Evolutionary conservation across 352 stramenopile genomes (phyloP), one percentile per base, ranked within the genome.

Genomic region (Phytophthora capsici): DNA sequence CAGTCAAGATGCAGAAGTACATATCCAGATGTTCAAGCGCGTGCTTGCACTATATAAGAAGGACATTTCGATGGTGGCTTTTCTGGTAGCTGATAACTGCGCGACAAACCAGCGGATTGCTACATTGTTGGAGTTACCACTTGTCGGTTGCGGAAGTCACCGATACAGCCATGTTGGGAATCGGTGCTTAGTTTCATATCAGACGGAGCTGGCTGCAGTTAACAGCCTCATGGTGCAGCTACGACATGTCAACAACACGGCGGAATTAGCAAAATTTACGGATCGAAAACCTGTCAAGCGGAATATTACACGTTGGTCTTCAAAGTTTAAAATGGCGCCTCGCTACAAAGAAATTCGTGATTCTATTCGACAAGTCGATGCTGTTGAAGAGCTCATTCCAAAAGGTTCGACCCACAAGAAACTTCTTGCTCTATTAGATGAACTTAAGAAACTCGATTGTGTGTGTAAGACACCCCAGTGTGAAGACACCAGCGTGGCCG

Each of bases 31-130:
- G 55, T 50, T 63, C 43, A 55, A 46, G 41, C 7, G 28, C 14
- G 53, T 61, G 10, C 41, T 61, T 25, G 9, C 53, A 10, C 28
- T 61, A 41, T 52, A 52, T 19, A 61, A 61, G 19, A 52, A 61
- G n/a, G 41, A 5, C 2, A 19, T 45, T 17, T 51, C 41, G 14
- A 53, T 62, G 54, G 41, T 62, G 6, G 32, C 41, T 0, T 52
- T 61, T 37, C 53, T 61, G 30, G 30, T 61, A 37, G 41, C 10
- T 23, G 43, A 52, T 16, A 53, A 61, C 34, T 61, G 30, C 17
- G 28, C 10, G 0, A 53, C 30, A 13, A 61, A 52, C 22, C 17
- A 14, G 6, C n/a, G 41, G 34, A 46, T 60, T 12, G 52, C 41
- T 60, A 45, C 52, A 28, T 9, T 51, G 4, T 16, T 51, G 52